A percentile compares a stretch with the other conserved stretches of the same genome.
Conservation (phyloP, 2,329 filamentous ascomycete genomes). For the Penicillium hesseltinei region DNA sequence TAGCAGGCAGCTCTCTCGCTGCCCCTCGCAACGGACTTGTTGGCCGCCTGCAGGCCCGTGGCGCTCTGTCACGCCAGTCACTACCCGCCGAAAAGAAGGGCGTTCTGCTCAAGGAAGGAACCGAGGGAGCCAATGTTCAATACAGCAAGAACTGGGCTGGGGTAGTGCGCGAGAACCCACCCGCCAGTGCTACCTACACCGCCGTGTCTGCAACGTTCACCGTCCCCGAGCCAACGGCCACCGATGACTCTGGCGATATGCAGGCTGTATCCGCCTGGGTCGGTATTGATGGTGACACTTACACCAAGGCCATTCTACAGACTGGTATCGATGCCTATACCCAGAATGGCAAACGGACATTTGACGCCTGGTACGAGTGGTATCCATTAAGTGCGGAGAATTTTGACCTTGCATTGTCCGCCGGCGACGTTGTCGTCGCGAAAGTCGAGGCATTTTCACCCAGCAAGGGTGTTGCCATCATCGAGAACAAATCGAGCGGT, state of each 20-base stretch:
- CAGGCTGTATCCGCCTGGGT: slow-evolving; percentile 58
- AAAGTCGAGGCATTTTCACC: slow-evolving; percentile 39
- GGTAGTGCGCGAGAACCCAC: slow-evolving; percentile 50
- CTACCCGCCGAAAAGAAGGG: slow-evolving; percentile 21
- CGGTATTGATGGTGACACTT: slow-evolving; percentile 62
- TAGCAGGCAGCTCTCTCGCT: slow-evolving; percentile 28
- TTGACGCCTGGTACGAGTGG: slow-evolving; percentile 63
- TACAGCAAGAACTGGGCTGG: slow-evolving; percentile 62
- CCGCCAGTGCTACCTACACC: slow-evolving; percentile 49
- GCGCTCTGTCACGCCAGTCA: slow-evolving; percentile 26
- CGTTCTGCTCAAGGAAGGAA: slow-evolving; percentile 14
- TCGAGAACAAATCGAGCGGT: slow-evolving; percentile 55
- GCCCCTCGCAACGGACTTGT: slow-evolving; percentile 30
- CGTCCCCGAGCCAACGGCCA: slow-evolving; percentile 51
- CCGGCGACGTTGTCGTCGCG: slow-evolving; percentile 48
- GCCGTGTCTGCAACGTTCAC: slow-evolving; percentile 47
- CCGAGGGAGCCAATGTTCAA: slow-evolving; percentile 38
- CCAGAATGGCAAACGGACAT: slow-evolving; percentile 41
- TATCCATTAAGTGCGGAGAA: slow-evolving; percentile 57
- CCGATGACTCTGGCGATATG: slow-evolving; percentile 36
- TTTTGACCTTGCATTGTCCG: slow-evolving; percentile 49
- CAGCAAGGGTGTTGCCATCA: slow-evolving; percentile 46
- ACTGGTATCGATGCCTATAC: slow-evolving; percentile 58
- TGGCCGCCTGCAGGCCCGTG: slow-evolving; percentile 32
- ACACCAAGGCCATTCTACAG: slow-evolving; percentile 54